These are phyloP conservation scores for Picea glauca DNA, from an alignment of 75 land plant species.

Conservation along the genomic window DNA sequence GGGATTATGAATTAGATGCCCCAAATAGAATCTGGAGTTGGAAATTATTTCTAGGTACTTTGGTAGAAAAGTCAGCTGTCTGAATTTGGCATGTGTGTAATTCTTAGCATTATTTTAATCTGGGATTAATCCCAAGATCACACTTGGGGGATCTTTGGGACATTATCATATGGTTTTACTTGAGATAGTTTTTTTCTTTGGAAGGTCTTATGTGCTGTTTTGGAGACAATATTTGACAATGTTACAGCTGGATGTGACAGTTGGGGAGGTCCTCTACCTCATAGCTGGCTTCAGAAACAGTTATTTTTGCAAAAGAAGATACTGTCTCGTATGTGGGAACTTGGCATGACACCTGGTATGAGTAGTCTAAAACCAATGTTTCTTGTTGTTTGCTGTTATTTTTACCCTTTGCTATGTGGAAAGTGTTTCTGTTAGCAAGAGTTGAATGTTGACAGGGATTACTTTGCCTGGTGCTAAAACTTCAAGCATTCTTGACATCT, in stretches of 20 bases:
- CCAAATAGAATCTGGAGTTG: no score
- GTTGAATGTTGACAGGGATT: not conserved
- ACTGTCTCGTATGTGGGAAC: conserved; percentile 70
- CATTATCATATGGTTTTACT: not conserved
- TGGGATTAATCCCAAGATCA: not conserved
- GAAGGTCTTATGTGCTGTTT: not conserved
- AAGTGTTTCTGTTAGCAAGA: not conserved
- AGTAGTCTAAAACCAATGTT: not conserved
- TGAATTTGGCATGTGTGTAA: not conserved
- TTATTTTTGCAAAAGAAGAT: conserved; percentile 70
- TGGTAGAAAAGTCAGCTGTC: not conserved
- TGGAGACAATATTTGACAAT: not conserved
- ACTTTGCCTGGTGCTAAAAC: no score
- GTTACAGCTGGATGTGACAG: conserved; percentile 28
- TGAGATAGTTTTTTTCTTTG: not conserved
- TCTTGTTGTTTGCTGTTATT: not conserved
- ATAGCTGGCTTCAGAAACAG: conserved; percentile 83
- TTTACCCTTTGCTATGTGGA: not conserved
- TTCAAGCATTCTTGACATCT: no score
- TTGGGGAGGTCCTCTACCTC: conserved; percentile 96
- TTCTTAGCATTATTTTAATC: not conserved
- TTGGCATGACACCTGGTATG: conserved; percentile 98
- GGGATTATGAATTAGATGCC: no score
- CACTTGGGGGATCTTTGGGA: not conserved
- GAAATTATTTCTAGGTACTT: not conserved